Conservation (phyloP, 371 early-diverging fungal species). For the Dichotomocladium elegans region DNA sequence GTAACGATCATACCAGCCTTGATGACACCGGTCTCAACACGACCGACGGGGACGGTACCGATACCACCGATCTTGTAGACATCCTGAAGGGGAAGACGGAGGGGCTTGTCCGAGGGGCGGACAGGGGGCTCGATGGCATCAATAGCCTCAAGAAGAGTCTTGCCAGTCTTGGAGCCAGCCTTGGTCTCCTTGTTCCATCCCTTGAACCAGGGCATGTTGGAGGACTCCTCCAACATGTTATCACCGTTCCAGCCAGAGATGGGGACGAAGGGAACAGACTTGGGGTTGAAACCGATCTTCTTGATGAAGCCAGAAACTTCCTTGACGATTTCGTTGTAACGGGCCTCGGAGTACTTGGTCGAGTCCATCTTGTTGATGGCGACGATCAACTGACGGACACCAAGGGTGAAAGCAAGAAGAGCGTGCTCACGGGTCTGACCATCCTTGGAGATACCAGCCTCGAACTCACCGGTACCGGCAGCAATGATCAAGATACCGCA, state of each 20-base stretch:
- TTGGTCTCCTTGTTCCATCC: slow-evolving; percentile 93
- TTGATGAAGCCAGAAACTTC: slow-evolving; percentile 91
- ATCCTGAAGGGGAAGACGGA: slow-evolving; percentile 93
- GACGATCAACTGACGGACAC: slow-evolving; percentile 94
- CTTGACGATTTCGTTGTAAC: slow-evolving; percentile 89
- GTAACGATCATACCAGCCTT: slow-evolving; percentile 91
- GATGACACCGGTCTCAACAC: slow-evolving; percentile 93
- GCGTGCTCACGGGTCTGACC: slow-evolving; percentile 99
- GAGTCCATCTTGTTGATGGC: slow-evolving; percentile 96
- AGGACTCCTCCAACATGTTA: slow-evolving; percentile 93
- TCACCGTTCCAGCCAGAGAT: slow-evolving; percentile 96
- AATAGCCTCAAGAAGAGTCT: slow-evolving; percentile 93
- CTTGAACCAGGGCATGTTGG: slow-evolving; percentile 96
- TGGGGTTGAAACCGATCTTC: slow-evolving; percentile 93
- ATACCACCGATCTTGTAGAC: slow-evolving; percentile 98
- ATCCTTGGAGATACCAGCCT: slow-evolving; percentile 96
- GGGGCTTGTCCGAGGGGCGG: slow-evolving; percentile 92
- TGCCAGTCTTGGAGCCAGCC: slow-evolving; percentile 69
- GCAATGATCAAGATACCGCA: slow-evolving; percentile 90
- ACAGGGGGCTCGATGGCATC: slow-evolving; percentile 90
- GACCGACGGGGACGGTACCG: slow-evolving; percentile 94
- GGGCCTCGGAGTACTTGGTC: slow-evolving; percentile 26
- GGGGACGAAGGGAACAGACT: slow-evolving; percentile 91
- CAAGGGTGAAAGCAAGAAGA: slow-evolving; percentile 92
- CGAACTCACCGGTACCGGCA: slow-evolving; percentile 93